These are phyloP conservation scores for Colletotrichum caudatum DNA, from an alignment of 2,329 filamentous ascomycete genomes.

Conservation along the genomic window DNA sequence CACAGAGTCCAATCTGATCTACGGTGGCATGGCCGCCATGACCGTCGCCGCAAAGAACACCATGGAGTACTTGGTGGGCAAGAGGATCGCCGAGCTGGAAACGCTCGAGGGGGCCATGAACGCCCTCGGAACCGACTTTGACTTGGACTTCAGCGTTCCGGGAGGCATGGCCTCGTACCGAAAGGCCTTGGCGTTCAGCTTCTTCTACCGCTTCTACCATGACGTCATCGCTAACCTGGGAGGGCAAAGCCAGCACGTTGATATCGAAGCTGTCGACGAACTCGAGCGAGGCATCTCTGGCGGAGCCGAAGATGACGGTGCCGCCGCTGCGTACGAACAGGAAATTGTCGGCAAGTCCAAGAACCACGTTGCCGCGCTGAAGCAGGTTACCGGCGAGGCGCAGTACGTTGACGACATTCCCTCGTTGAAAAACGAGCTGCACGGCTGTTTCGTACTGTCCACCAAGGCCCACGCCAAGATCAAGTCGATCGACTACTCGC, in stretches of 20 bases:
- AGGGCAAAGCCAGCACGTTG: constrained; percentile 61
- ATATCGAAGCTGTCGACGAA: constrained; percentile 82
- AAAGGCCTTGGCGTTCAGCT: constrained; percentile 88
- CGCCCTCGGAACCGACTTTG: constrained; percentile 89
- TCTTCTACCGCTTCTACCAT: constrained; percentile 98
- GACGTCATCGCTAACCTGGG: constrained; percentile 78
- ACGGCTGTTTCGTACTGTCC: constrained; percentile 88
- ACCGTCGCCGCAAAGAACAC: constrained; percentile 89
- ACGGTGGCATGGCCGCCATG: constrained; percentile 94
- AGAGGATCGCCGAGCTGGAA: constrained; percentile 81
- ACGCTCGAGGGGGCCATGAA: constrained; percentile 93
- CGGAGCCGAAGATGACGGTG: constrained; percentile 81
- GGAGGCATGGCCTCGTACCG: constrained; percentile 98
- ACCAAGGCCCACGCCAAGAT: constrained; percentile 91
- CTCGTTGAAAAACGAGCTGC: constrained; percentile 85
- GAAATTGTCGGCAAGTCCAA: constrained; percentile 87
- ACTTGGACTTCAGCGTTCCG: constrained; percentile 89
- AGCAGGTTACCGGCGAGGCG: constrained; percentile 93
- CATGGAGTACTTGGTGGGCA: constrained; percentile 79
- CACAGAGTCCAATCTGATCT: constrained; percentile 82
- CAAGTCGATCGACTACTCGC: constrained; percentile 77
- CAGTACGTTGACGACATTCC: constrained; percentile 98
- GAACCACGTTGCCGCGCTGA: constrained; percentile 89
- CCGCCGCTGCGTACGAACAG: constrained; percentile 82
- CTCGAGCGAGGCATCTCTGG: constrained; percentile 86